Base-by-base conservation (phyloP, 2,329 filamentous ascomycete species). In the Chaetomium globosum region DNA sequence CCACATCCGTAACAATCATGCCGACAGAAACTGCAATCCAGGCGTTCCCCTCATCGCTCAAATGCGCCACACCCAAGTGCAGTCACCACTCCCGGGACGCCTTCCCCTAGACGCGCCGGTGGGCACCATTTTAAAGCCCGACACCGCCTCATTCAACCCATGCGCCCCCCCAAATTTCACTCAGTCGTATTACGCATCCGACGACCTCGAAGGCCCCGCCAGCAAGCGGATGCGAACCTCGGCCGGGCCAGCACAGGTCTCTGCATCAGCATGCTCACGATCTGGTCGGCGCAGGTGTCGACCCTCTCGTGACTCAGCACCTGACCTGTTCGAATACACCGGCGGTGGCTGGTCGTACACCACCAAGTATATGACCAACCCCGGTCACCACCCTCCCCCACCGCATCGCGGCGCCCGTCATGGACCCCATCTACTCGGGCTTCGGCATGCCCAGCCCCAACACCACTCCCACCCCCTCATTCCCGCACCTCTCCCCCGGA, bases 11-110 rank as follows among this genome's bases (percentile, higher is more conserved):
- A 61, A 49, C 19, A 12, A 33, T 30, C 72, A 16, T 74, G 78
- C 53, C 74, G 73, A 73, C 52, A 66, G 73, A 2, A 75, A 75
- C 49, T 66, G 67, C 19, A 64, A 61, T 9, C 69, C 73, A 7
- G 79, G 77, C 43, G 80, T 85, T 30, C 83, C 83, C 0, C 66
- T 85, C 1, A 74, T 85, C n/a, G 80, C 79, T 1, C 78, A 81
- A 8, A 78, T 81, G 1, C 76, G 76, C 6, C 78, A 81, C 67
- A 77, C 76, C 1, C 72, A 76, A 33, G 71, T 77, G 1, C 74
- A 78, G 9, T 75, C 80, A 1, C 77, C 82, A 0, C 67, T 84
- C 3, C 80, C 81, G 0, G 80, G 81, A 1, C 75, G 77, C n/a
- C 65, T 82, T 5, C 81, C 81, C 1, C 74, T 82, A 2, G 74